Evolutionary conservation across 1,284 basidiomycete genomes (phyloP), one percentile per base, ranked within the genome.

Genomic region (Puccinia polysora): DNA sequence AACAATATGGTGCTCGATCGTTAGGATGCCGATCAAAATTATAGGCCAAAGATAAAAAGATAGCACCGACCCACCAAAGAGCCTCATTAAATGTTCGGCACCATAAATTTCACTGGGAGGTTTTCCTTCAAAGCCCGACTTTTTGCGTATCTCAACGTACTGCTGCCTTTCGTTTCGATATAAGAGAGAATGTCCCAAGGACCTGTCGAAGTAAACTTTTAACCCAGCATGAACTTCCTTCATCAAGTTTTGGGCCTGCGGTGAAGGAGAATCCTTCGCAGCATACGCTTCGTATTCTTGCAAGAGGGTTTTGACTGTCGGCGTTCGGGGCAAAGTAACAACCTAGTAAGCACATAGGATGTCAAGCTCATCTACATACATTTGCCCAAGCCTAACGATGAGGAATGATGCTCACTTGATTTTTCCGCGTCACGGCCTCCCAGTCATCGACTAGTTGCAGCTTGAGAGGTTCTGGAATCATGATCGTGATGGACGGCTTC

Each of bases 361-460:
- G 4, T 73, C 56, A 18, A 68, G 30, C 18, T 58, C 36, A 47
- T 32, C 25, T 32, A 12, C 12, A 45, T 45, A 15, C 74, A 56
- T 45, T 64, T 38, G 10, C 18, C 23, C 34, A 34, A 25, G 47
- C 10, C 20, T 32, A 28, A 38, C 12, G 20, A 18, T 25, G 7
- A 28, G 38, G 2, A 20, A 10, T 71, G 10, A n/a, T n/a, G n/a
- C n/a, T n/a, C 60, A 88, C 91, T 85, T 90, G 89, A 77, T 87
- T 88, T 78, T 94, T 91, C 82, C 97, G 97, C 65, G 95, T 98
- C 50, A 98, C 87, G 18, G 88, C 87, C 81, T 98, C 95, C 95
- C 95, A 98, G 77, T 98, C 96, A 77, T 98, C 94, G 0, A 98
- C 94, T 15, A 99, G 84, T 73, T 90, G 84, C 36, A 89, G 84